These are phyloP conservation scores for Ogataea parapolymorpha DNA, from an alignment of 805 yeast species.

Conservation along the genomic window DNA sequence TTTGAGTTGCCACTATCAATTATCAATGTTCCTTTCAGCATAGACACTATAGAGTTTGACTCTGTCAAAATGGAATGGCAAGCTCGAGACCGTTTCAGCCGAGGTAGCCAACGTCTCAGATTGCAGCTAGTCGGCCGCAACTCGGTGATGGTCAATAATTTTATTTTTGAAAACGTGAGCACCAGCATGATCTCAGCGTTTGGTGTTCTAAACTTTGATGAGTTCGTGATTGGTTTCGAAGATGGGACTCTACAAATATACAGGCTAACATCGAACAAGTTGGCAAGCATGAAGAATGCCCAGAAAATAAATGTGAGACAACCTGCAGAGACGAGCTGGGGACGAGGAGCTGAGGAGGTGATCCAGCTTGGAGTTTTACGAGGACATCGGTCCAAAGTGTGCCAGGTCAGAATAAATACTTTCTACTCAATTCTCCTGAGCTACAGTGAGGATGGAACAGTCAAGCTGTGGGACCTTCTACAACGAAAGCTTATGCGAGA, in stretches of 20 bases:
- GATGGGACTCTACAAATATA: constrained; percentile 57
- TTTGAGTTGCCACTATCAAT: constrained; percentile 37
- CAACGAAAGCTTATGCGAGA: constrained; percentile 47
- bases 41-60: constrained; percentile 45
- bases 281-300: constrained; percentile 43
- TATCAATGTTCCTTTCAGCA: constrained; percentile 40
- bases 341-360: constrained; percentile 2
- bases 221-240: constrained; percentile 47
- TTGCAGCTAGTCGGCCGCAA: constrained; percentile 12
- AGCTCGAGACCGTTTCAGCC: constrained; percentile 1
- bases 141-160: constrained; percentile 34
- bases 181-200: constrained; percentile 37
- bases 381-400: constrained; percentile 53
- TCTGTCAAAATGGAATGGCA: constrained; percentile 43
- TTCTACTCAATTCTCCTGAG: constrained; percentile 55
- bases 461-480: constrained; percentile 64
- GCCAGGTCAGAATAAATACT: constrained; percentile 44
- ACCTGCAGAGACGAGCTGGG: constrained; percentile 2
- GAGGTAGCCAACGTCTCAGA: constrained; percentile 4
- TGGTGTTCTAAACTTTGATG: constrained; percentile 39
- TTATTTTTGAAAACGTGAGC: constrained; percentile 43
- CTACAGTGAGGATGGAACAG: constrained; percentile 51
- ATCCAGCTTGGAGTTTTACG: constrained; percentile 37
- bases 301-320: constrained; percentile 18
- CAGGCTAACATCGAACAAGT: constrained; percentile 15